Base-by-base conservation (phyloP, 345 rosid species). In the Sonneratia alba region DNA sequence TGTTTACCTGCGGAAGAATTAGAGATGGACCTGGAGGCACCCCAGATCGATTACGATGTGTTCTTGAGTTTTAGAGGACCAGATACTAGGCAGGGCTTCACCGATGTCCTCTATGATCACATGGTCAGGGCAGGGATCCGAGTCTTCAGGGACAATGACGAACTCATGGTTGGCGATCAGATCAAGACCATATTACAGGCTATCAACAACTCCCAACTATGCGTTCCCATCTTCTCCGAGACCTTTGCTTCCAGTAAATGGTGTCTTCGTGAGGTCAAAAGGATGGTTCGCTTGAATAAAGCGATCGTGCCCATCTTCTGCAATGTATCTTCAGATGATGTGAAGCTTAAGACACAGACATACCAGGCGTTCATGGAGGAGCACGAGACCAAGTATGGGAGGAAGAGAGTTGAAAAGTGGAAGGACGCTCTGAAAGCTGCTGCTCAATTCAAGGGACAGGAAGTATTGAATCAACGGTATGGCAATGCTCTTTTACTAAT, bases 11-110 rank as follows among this genome's bases (percentile, higher is more conserved):
- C 3, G 27, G 67, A 34, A 65, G 21, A 14, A 14, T 18, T 36
- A 19, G 68, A 51, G 57, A 51, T 65, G 68, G 68, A 65, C 3
- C 3, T 36, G 42, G 68, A 36, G 68, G 68, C 68, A 36, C 36
- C 40, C 21, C 7, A 5, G 15, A 21, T 6, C 24, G 68, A 65
- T 13, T n/a, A 65, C 6, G 75, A 72, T 0, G 75, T 72, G 32
- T 65, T 72, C 47, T 1, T 72, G 63, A 72, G 61, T 5, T 72
- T 72, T 7, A 34, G 75, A 37, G 75, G 75, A 22, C 45, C 70
- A 1, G 70, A 72, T 14, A 48, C 75, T n/a, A 57, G 49, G 2
- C 53, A 47, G 48, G 68, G 61, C 13, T 45, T 72, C 3, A 48
- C 32, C 0, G 68, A 65, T 65, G 68, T 65, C 42, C 68, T 65